Evolutionary conservation across 257 asterid genomes (phyloP).

Genomic region (Solanum bulbocastanum): DNA sequence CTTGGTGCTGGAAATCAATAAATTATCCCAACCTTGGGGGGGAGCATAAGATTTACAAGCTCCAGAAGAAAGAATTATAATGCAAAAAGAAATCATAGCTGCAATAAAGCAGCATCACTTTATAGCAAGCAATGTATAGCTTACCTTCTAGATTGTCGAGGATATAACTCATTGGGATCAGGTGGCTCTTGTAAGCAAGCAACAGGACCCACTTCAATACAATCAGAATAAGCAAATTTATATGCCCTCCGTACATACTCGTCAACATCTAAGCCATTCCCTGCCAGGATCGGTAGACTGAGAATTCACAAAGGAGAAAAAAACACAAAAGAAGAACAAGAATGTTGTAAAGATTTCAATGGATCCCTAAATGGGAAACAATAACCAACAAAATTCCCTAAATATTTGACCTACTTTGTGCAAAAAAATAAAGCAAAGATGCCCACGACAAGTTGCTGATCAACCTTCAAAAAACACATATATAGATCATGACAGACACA

Average conservation of each 20-base stretch:
- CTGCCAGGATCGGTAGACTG: constrained; percentile 25
- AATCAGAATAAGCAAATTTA: constrained; percentile 91
- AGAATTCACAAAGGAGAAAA: constrained; percentile 2
- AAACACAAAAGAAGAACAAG: neutral
- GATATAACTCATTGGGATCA: constrained; percentile 91
- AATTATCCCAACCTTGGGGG: neutral
- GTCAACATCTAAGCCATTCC: constrained; percentile 91
- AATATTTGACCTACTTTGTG: neutral
- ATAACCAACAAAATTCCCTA: neutral
- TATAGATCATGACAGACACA: neutral
- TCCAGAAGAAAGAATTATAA: neutral
- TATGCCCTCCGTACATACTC: constrained; percentile 97
- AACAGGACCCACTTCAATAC: constrained; percentile 97
- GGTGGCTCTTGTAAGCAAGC: constrained; percentile 96
- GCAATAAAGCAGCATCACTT: neutral
- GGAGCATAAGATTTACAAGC: neutral
- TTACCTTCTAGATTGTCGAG: constrained; percentile 87
- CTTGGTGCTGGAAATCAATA: neutral
- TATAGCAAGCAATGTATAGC: neutral
- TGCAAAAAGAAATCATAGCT: neutral
- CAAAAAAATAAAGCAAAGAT: neutral
- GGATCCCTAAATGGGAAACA: neutral
- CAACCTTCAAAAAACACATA: neutral
- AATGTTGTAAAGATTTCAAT: neutral
- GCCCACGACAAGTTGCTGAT: neutral